Conservation (phyloP, 495 filamentous ascomycete genomes). For the Tuber magnatum region DNA sequence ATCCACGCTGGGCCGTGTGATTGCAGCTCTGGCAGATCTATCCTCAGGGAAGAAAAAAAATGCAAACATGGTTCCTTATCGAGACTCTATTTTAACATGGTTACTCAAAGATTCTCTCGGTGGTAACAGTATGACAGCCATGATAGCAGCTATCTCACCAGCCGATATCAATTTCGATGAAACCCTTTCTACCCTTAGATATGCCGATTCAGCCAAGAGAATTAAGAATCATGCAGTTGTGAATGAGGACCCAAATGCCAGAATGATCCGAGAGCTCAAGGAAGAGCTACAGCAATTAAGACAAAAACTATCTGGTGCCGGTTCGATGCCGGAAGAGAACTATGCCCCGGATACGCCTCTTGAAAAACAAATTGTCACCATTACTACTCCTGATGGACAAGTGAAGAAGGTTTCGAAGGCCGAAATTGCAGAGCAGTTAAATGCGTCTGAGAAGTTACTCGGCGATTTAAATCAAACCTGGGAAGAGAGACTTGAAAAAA, state of each 20-base stretch:
- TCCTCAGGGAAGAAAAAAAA: slow-evolving; percentile 69
- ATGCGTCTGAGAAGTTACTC: slow-evolving; percentile 73
- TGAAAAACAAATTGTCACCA: slow-evolving; percentile 92
- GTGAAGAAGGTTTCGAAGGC: slow-evolving; percentile 96
- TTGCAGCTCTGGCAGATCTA: slow-evolving; percentile 88
- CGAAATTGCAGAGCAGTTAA: slow-evolving; percentile 93
- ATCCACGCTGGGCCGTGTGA: slow-evolving; percentile 94
- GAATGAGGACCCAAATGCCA: slow-evolving; percentile 97
- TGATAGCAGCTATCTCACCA: slow-evolving; percentile 98
- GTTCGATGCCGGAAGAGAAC: slow-evolving; percentile 59
- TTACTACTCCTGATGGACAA: slow-evolving; percentile 73
- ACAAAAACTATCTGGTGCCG: slow-evolving; percentile 73
- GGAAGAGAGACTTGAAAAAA: slow-evolving; percentile 93
- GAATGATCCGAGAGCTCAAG: slow-evolving; percentile 97
- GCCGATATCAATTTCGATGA: slow-evolving; percentile 99
- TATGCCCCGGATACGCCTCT: slow-evolving; percentile 88
- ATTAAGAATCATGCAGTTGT: slow-evolving; percentile 99
- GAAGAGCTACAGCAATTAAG: slow-evolving; percentile 84
- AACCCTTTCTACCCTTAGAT: slow-evolving; percentile 87
- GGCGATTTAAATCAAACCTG: slow-evolving; percentile 97
- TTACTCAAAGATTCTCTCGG: slow-evolving; percentile 93
- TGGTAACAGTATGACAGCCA: slow-evolving; percentile 98
- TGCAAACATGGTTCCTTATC: slow-evolving; percentile 80
- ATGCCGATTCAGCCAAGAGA: slow-evolving; percentile 94
- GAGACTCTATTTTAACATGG: slow-evolving; percentile 96